Evolutionary conservation across 2,329 filamentous ascomycete species (phyloP), one percentile per base, ranked within the genome.

Genomic region (Aspergillaceae sp.): DNA sequence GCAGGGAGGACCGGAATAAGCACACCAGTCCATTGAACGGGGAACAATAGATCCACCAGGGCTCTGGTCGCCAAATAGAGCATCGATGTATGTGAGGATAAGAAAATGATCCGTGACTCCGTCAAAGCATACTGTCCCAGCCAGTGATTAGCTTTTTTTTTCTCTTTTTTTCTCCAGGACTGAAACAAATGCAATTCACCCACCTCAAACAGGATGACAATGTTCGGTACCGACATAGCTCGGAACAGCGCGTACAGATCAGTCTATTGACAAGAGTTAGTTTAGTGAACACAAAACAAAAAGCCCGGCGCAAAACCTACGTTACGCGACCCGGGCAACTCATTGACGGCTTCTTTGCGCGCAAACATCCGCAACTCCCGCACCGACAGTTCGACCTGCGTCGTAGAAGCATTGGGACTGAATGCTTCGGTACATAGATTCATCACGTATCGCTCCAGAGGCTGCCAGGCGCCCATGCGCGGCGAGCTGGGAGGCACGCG

Each of bases 61-160:
- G 91, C 89, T 64, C 89, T 83, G 58, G 86, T 94, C 33, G 89
- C 91, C 40, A 97, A 78, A 60, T 97, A 89, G 48, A 98, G 77
- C 92, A 98, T 97, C 43, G 89, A 84, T 1, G 91, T 92, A 64
- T 98, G 90, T 1, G 90, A 95, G 6, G 92, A 97, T 19, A 97
- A 75, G 54, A 98, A 83, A 61, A 98, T 95, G 66, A 98, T 96
- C 48, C 91, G 86, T 40, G 90, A 92, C 70, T 98, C 92, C 1
- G 87, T 80, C 64, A 98, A 77, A 54, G 88, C 86, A 66, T 91
- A 96, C 72, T 38, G 8, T 38, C 19, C 19, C 19, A 19, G 19
- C 19, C 19, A 19, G 19, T 19, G 19, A 19, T 19, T 19, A 19
- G 19, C 19, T 26, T 4, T 28, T 70, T 45, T 46, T 45, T 40